These are phyloP conservation scores for Fraxinus americana DNA, from an alignment of 257 asterid species.

Conservation along the genomic window DNA sequence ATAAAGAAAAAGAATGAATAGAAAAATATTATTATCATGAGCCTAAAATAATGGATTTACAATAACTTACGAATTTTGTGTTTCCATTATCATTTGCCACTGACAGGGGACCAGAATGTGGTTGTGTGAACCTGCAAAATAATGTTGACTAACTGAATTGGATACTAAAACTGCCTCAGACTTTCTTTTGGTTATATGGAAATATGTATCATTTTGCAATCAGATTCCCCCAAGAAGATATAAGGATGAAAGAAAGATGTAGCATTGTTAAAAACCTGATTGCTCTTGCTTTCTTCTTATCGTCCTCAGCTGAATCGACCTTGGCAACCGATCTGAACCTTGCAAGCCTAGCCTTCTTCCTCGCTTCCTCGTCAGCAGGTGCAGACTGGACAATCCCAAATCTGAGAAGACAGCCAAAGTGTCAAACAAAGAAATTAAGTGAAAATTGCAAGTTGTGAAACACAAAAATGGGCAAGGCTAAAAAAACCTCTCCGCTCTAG, in stretches of 20 bases:
- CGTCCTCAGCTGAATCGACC: conserved; percentile 70
- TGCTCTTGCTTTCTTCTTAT: conserved; percentile 94
- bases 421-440: neutral
- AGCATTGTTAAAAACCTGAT: conserved; percentile 52
- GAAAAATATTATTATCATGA: neutral
- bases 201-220: neutral
- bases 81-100: conserved; percentile 34
- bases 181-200: neutral
- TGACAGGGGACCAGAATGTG: conserved; percentile 34
- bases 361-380: neutral
- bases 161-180: neutral
- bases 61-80: conserved; percentile 37
- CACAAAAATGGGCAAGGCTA: conserved; percentile 8
- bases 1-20: conserved; percentile 4
- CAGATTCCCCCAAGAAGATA: neutral
- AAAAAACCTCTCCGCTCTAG: conserved; percentile 91
- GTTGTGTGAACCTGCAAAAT: conserved; percentile 49
- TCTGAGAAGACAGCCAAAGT: neutral
- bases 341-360: conserved; percentile 9
- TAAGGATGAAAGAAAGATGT: conserved; percentile 1
- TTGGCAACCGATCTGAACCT: conserved; percentile 40
- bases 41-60: neutral
- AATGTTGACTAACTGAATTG: conserved; percentile 1
- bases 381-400: conserved; percentile 3
- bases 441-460: neutral